Evolutionary conservation across 345 rosid genomes (phyloP), one percentile per base, ranked within the genome.

Genomic region (Melaleuca alternifolia): DNA sequence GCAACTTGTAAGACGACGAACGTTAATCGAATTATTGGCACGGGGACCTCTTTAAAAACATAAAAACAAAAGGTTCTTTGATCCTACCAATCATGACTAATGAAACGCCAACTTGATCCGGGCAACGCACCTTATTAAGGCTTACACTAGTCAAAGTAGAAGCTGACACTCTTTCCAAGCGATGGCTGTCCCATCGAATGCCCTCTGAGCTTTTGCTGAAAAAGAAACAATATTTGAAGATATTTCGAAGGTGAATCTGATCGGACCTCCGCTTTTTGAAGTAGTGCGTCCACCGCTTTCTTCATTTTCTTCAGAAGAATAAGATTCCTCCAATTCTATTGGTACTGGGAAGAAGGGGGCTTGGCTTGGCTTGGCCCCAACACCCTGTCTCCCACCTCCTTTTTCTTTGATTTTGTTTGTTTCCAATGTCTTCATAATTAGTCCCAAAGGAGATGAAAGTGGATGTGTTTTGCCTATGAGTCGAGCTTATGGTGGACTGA

Each of bases 291-390:
- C 82, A 59, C 62, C 84, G 51, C 28, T 82, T 75, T 84, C 86
- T 88, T 85, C 84, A 82, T 85, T 77, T 62, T 81, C 41, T 41
- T 82, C 41, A 83, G 85, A 48, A 87, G 91, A 85, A 90, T 85
- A 88, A 33, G 85, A 41, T 41, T 53, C 84, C 61, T 21, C 48
- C 81, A 71, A 18, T 76, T 85, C 33, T 26, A 71, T 75, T 14
- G 59, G 46, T 50, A 57, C 46, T 23, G 13, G 82, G 51, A 61
- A 84, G 81, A 84, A 54, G 84, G 54, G 52, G 13, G 1, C 79
- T 33, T 71, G 79, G 1, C 79, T 33, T 71, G 79, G 13, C 24
- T 71, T 37, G 48, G 48, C 26, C 81, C 81, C 81, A 44, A 21
- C 65, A 41, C 75, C 85, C n/a, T n/a, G n/a, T n/a, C n/a, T n/a